phyloP scores from a whole-genome alignment of 495 filamentous ascomycete species.

The Antarctomyces pellizariae region DNA sequence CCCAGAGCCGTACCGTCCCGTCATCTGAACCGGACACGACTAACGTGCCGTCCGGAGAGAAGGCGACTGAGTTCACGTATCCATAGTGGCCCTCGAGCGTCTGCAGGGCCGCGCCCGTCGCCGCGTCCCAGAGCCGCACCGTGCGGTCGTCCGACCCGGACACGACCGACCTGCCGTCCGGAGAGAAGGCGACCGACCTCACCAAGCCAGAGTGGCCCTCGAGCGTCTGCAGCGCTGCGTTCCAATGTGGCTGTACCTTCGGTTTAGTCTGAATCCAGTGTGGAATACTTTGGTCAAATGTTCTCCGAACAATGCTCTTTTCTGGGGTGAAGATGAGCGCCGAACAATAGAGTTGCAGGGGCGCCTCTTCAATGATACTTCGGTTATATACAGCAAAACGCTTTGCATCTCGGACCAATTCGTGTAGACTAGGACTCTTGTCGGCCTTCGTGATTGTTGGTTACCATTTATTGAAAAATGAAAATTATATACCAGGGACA shows the following conservation, averaged over 20 bases:
- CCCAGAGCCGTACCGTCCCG: conserved; percentile 4
- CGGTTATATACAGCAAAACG: conserved; percentile 14
- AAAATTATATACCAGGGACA: too few relatives aligned
- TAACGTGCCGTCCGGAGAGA: conserved; percentile 6
- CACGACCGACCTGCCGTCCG: conserved; percentile 11
- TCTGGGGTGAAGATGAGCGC: conserved; percentile 16
- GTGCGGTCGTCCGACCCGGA: conserved; percentile 5
- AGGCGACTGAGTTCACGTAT: conserved; percentile 3
- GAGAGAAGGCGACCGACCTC: conserved; percentile 17
- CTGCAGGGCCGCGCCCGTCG: conserved; percentile 32
- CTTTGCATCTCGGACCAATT: conserved; percentile 15
- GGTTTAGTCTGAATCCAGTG: conserved; percentile 1
- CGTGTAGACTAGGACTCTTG: conserved; percentile 1
- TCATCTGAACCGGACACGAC: conserved; percentile 3
- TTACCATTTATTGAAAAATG: conserved; percentile 1
- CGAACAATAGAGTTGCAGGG: conserved; percentile 14
- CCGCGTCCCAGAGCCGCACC: conserved; percentile 10
- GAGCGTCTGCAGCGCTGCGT: conserved; percentile 9
- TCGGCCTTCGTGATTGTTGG: not conserved
- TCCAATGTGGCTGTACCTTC: conserved; percentile 1
- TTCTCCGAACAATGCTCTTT: conserved; percentile 10
- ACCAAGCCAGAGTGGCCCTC: conserved; percentile 10
- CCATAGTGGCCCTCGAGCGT: conserved; percentile 23
- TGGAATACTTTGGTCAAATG: conserved; percentile 2
- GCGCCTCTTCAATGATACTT: conserved; percentile 9